These are phyloP conservation scores for Boeremia lycopersici DNA, from an alignment of 2,329 filamentous ascomycete species.

Conservation along the genomic window DNA sequence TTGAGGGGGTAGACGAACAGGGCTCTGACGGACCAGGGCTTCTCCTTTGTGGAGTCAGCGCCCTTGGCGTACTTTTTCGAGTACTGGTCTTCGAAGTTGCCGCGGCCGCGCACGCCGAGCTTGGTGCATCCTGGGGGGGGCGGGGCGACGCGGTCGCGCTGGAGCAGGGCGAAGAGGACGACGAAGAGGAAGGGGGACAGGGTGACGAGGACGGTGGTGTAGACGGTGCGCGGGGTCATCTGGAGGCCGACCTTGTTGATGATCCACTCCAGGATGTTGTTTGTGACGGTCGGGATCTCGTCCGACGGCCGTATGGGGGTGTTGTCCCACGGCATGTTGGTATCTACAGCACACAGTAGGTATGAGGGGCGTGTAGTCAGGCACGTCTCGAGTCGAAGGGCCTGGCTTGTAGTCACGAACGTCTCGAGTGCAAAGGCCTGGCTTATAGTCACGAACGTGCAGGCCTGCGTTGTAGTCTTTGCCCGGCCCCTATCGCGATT, in stretches of 20 bases:
- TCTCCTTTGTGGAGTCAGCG: constrained; percentile 30
- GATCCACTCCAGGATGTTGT: neutral
- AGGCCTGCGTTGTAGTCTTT: too few species aligned
- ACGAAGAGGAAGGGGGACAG: constrained; percentile 26
- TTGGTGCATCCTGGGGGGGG: constrained; percentile 57
- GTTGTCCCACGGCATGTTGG: constrained; percentile 2
- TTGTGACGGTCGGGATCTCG: neutral
- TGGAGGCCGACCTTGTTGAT: constrained; percentile 12
- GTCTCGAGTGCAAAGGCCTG: neutral
- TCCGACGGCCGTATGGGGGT: neutral
- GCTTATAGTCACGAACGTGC: too few species aligned
- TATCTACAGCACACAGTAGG: too few species aligned
- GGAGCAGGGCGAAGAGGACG: constrained; percentile 32
- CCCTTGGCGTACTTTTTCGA: constrained; percentile 55
- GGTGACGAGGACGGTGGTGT: constrained; percentile 19
- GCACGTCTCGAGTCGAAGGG: too few species aligned
- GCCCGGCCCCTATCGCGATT: constrained; percentile 7
- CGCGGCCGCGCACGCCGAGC: constrained; percentile 56
- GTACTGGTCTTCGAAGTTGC: constrained; percentile 64
- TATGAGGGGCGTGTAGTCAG: too few species aligned
- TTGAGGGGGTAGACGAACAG: constrained; percentile 84
- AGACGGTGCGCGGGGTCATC: constrained; percentile 22
- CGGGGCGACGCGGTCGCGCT: constrained; percentile 27
- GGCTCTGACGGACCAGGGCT: constrained; percentile 63
- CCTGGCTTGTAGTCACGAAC: neutral